Percentiles rank a stretch among this genome's conserved stretches.
These are phyloP conservation scores for Chlorella sp. DNA, from an alignment of 139 green algal species.

Conservation along the genomic window DNA sequence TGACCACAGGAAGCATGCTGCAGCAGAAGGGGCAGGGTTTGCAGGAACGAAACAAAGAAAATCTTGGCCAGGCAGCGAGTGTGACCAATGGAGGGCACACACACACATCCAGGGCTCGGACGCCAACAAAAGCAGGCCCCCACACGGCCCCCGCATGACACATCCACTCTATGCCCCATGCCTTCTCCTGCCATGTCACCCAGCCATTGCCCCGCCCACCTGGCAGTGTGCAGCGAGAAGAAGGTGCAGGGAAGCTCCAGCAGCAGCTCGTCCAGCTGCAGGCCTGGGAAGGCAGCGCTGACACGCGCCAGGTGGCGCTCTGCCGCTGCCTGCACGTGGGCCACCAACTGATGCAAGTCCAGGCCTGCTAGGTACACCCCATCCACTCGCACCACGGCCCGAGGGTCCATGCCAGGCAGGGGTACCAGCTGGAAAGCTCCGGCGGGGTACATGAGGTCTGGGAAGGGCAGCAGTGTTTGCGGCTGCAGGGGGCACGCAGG, in stretches of 20 bases:
- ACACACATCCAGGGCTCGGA: neutral
- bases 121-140: neutral
- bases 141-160: too few species aligned
- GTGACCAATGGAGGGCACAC: neutral
- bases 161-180: neutral
- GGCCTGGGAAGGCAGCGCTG: constrained; percentile 42
- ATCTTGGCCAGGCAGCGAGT: neutral
- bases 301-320: constrained; percentile 38
- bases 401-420: constrained; percentile 39
- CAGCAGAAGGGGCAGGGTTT: neutral
- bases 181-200: neutral
- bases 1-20: constrained; percentile 59
- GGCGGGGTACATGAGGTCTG: constrained; percentile 51
- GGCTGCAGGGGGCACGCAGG: constrained; percentile 35
- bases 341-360: constrained; percentile 50
- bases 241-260: constrained; percentile 78
- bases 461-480: constrained; percentile 37
- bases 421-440: constrained; percentile 45
- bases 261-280: constrained; percentile 51
- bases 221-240: constrained; percentile 58
- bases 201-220: constrained; percentile 12
- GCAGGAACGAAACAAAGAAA: too few species aligned
- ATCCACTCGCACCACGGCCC: constrained; percentile 28
- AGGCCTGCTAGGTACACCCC: constrained; percentile 50
- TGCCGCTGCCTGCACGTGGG: constrained; percentile 26